These are phyloP conservation scores for Drosera spatulata DNA, from an alignment of 179 eudicot species.

Conservation along the genomic window DNA sequence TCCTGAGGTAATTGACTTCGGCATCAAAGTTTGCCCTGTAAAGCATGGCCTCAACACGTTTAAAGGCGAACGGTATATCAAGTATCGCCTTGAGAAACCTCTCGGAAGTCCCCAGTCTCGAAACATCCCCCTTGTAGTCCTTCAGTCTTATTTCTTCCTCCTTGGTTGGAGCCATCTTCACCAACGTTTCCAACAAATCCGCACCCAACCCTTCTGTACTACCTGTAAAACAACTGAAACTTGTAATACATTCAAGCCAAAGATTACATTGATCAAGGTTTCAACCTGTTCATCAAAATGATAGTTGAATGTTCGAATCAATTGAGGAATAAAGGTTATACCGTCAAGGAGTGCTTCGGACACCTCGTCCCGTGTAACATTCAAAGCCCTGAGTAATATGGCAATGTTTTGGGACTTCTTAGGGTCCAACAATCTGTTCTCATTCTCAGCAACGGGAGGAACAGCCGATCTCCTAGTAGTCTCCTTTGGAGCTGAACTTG, in stretches of 20 bases:
- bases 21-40: slow-evolving; percentile 83
- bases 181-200: slow-evolving; percentile 85
- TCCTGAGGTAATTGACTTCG: slow-evolving; percentile 70
- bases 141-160: slow-evolving; percentile 89
- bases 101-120: slow-evolving; percentile 88
- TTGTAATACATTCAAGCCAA: no score
- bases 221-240: slow-evolving; percentile 27
- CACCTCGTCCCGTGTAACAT: slow-evolving; percentile 89
- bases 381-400: slow-evolving; percentile 71
- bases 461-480: slow-evolving; percentile 33
- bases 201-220: slow-evolving; percentile 76
- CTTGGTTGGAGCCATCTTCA: slow-evolving; percentile 98
- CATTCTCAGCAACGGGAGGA: slow-evolving; percentile 54
- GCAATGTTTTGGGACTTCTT: slow-evolving; percentile 97
- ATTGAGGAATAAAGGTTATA: slow-evolving; percentile 14
- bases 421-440: slow-evolving; percentile 82
- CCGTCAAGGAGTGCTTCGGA: slow-evolving; percentile 80
- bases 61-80: slow-evolving; percentile 88
- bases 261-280: no score
- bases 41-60: slow-evolving; percentile 90
- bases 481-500: slow-evolving; percentile 38
- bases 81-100: slow-evolving; percentile 80
- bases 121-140: slow-evolving; percentile 63
- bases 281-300: no score
- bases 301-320: no score